Percentiles rank a stretch among this genome's conserved stretches.
phyloP scores from a whole-genome alignment of 2,329 filamentous ascomycete genomes.

The Colletotrichum orchidophilum region DNA sequence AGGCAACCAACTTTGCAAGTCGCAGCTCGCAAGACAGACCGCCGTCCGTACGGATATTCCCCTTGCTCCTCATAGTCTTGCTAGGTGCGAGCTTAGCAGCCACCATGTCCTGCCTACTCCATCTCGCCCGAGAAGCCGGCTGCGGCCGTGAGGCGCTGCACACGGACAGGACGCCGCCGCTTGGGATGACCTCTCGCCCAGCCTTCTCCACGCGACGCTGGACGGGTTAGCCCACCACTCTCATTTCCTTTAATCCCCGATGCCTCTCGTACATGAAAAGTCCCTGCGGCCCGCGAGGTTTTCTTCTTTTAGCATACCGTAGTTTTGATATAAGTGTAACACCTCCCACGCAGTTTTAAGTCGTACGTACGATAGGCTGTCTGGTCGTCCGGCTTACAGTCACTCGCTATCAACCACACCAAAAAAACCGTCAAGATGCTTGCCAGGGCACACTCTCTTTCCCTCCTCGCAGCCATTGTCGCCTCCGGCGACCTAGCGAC shows the following conservation, averaged over 20 bases:
- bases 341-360: not conserved
- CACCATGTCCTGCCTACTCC: not conserved
- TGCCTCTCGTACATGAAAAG: constrained; percentile 6
- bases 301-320: not conserved
- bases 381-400: not conserved
- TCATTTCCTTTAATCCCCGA: constrained; percentile 17
- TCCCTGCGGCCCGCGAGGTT: not conserved
- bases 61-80: constrained; percentile 24
- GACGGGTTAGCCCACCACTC: constrained; percentile 1
- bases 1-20: not conserved
- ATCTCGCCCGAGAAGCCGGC: constrained; percentile 22
- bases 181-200: constrained; percentile 10
- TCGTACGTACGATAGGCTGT: not conserved
- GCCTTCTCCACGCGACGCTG: constrained; percentile 8
- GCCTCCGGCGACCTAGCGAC: constrained; percentile 20
- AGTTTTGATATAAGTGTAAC: constrained; percentile 23
- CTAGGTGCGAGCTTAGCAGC: not conserved
- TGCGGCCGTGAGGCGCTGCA: constrained; percentile 16
- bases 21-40: constrained; percentile 10
- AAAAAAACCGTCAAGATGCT: constrained; percentile 27
- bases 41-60: not conserved
- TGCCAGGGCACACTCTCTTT: constrained; percentile 32
- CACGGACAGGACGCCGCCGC: constrained; percentile 18
- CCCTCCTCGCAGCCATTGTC: constrained; percentile 21
- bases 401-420: constrained; percentile 5